Conservation (phyloP, 331 rosid genomes). For the Telfairia occidentalis region DNA sequence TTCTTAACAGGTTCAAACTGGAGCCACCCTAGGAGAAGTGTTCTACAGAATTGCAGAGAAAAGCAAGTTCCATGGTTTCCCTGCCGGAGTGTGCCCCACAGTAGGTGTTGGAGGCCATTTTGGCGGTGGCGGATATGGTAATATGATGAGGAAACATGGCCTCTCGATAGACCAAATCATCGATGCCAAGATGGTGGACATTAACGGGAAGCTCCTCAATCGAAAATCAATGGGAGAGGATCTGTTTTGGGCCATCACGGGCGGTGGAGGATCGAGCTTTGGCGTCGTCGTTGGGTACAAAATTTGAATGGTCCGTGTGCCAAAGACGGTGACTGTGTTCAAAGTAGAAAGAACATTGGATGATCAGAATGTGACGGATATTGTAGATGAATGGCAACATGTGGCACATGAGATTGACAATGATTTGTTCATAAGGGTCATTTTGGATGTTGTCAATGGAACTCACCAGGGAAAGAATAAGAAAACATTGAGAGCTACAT, state of each 20-base stretch:
- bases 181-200: too few species aligned
- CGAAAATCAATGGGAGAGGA: conserved; percentile 37
- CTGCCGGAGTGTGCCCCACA: conserved; percentile 16
- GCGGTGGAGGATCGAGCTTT: conserved; percentile 71
- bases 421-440: neutral
- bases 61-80: conserved; percentile 12
- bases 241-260: conserved; percentile 65
- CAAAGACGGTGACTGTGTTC: conserved; percentile 44
- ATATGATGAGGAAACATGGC: too few species aligned
- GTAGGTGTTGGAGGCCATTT: conserved; percentile 14
- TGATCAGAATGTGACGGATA: neutral
- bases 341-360: conserved; percentile 16
- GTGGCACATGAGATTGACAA: neutral
- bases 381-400: neutral
- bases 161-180: too few species aligned
- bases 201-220: too few species aligned
- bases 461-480: neutral
- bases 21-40: conserved; percentile 13
- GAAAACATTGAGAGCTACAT: neutral
- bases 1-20: conserved; percentile 1
- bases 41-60: conserved; percentile 2
- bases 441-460: neutral
- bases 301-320: conserved; percentile 37
- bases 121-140: conserved; percentile 13
- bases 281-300: conserved; percentile 52